Percentiles rank a stretch among this genome's conserved stretches.
These are phyloP conservation scores for Plasmodium vivax DNA, from an alignment of 169 alveolate genomes.

Conservation along the genomic window DNA sequence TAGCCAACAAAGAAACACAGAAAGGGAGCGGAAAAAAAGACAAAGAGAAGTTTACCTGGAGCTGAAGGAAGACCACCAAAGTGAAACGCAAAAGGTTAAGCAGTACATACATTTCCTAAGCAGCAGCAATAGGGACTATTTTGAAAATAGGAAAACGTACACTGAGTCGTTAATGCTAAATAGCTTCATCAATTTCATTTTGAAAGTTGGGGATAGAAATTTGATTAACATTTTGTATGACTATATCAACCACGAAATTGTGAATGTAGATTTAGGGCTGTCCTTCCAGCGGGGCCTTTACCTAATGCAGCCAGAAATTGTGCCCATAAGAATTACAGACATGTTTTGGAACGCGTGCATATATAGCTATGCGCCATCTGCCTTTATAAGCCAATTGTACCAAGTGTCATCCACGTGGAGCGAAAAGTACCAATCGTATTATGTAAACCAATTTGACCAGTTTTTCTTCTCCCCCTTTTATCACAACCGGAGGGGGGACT, in stretches of 20 bases:
- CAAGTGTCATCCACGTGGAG: neutral
- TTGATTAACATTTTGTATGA: conserved; percentile 5
- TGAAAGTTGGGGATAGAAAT: conserved; percentile 2
- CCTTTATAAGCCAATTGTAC: neutral
- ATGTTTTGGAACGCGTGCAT: conserved; percentile 5
- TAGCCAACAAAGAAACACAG: neutral
- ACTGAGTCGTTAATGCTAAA: neutral
- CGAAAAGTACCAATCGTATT: neutral
- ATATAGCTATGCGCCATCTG: neutral
- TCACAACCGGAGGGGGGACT: neutral
- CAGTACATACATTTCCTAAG: conserved; percentile 13
- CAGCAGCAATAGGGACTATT: neutral
- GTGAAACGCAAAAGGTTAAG: neutral
- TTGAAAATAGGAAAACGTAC: conserved; percentile 16
- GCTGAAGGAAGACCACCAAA: neutral
- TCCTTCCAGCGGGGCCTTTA: neutral
- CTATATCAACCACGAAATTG: conserved; percentile 17
- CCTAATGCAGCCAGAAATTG: neutral
- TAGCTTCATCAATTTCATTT: conserved; percentile 1
- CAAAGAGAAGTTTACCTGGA: neutral
- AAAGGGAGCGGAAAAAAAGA: neutral
- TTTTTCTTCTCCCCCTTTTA: conserved; percentile 15
- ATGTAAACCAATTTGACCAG: neutral
- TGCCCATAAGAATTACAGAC: conserved; percentile 14
- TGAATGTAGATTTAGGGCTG: neutral